phyloP scores from a whole-genome alignment of 2,329 filamentous ascomycete genomes.

The Tolypocladium endophyticum region DNA sequence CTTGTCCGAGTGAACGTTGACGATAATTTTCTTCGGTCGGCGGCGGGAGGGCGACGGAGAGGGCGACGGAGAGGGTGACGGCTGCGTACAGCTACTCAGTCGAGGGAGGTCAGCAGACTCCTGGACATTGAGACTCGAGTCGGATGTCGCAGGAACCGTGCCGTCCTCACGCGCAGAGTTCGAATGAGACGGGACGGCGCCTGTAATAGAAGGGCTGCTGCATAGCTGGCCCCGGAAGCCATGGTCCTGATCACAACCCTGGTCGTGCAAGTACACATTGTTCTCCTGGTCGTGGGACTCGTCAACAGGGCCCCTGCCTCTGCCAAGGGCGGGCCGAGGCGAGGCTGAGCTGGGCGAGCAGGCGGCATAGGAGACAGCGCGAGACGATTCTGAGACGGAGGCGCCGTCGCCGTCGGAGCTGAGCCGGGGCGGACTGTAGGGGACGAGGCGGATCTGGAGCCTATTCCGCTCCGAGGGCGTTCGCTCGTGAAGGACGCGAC shows the following conservation, averaged over 20 bases:
- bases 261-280: not conserved
- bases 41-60: constrained; percentile 13
- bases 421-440: constrained; percentile 26
- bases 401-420: constrained; percentile 19
- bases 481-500: constrained; percentile 13
- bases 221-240: not conserved
- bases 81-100: not conserved
- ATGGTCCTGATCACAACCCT: not conserved
- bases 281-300: not conserved
- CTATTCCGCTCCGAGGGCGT: constrained; percentile 9
- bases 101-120: not conserved
- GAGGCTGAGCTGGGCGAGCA: not conserved
- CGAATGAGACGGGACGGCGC: not conserved
- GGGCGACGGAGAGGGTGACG: not conserved
- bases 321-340: constrained; percentile 1
- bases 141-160: not conserved
- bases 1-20: constrained; percentile 45
- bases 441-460: constrained; percentile 26
- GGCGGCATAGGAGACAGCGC: constrained; percentile 14
- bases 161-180: not conserved
- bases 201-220: not conserved
- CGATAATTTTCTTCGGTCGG: constrained; percentile 28
- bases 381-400: constrained; percentile 10
- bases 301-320: not conserved
- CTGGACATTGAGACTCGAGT: not conserved